Evolutionary conservation across 164 flowering plant species (phyloP).

Genomic region (Vitis cinerea): DNA sequence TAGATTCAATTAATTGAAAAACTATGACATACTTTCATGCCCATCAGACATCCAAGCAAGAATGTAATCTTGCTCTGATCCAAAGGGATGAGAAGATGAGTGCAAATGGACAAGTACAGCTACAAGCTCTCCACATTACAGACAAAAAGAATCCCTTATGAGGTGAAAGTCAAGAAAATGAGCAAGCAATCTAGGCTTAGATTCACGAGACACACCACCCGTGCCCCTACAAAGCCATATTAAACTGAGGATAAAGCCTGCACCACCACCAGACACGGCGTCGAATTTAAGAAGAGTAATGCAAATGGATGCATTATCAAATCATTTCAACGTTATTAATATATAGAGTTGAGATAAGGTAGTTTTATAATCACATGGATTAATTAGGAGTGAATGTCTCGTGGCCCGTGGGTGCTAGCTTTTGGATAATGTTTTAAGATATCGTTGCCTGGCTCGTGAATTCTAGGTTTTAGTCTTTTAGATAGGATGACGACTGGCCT

Average conservation of each 20-base stretch:
- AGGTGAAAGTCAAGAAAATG: too few relatives aligned
- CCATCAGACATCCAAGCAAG: too few relatives aligned
- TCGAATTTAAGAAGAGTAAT: slow-evolving; percentile 9
- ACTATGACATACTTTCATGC: too few relatives aligned
- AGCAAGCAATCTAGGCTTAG: not conserved
- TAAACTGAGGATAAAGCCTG: too few relatives aligned
- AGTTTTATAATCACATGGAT: too few relatives aligned
- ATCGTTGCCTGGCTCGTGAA: too few relatives aligned
- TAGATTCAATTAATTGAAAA: too few relatives aligned
- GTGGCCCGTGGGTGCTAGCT: not conserved
- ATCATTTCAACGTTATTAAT: not conserved
- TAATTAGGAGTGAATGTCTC: too few relatives aligned
- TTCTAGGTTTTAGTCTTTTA: too few relatives aligned
- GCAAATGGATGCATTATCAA: slow-evolving; percentile 12
- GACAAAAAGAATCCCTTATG: slow-evolving; percentile 4
- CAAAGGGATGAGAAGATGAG: too few relatives aligned
- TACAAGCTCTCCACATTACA: not conserved
- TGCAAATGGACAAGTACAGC: slow-evolving; percentile 4
- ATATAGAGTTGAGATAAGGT: not conserved
- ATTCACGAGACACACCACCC: not conserved
- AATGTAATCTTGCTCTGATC: too few relatives aligned
- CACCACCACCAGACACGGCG: slow-evolving; percentile 12
- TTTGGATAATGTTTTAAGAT: not conserved
- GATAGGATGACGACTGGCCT: too few relatives aligned
- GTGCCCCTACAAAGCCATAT: not conserved